These are phyloP conservation scores for Trematosphaeria pertusa DNA, from an alignment of 2,329 filamentous ascomycete genomes.

Conservation along the genomic window DNA sequence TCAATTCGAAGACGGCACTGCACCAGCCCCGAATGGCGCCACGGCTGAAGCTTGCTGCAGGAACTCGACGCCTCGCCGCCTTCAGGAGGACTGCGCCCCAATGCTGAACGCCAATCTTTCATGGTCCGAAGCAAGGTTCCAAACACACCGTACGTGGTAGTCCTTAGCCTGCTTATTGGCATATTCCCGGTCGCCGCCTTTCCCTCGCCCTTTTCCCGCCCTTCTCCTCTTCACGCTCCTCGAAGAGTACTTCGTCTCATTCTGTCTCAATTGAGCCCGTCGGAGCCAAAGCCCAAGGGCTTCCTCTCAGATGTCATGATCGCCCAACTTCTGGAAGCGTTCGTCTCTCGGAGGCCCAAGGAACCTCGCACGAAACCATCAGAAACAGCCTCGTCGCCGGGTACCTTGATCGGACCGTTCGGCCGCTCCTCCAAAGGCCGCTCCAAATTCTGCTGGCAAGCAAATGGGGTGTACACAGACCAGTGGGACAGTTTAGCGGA, in stretches of 20 bases:
- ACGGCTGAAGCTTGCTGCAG: not conserved
- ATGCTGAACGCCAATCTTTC: not conserved
- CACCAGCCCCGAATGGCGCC: too few relatives aligned
- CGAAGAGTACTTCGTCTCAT: not conserved
- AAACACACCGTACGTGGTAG: too few relatives aligned
- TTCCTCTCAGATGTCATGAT: slow-evolving; percentile 3
- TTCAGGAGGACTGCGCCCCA: not conserved
- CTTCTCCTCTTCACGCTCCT: not conserved
- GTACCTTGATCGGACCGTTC: not conserved
- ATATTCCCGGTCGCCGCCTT: not conserved
- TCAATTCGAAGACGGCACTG: too few relatives aligned
- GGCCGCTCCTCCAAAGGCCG: not conserved
- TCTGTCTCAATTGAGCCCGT: too few relatives aligned
- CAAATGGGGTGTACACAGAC: not conserved
- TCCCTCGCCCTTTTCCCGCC: not conserved
- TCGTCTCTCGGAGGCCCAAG: not conserved
- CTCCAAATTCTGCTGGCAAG: slow-evolving; percentile 1
- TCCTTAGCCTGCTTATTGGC: too few relatives aligned
- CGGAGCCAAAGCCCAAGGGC: not conserved
- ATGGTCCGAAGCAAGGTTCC: not conserved
- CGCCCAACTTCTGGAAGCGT: not conserved
- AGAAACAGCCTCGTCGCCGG: not conserved
- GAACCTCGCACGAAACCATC: not conserved
- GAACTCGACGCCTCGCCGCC: not conserved
- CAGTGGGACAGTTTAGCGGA: not conserved